phyloP scores from a whole-genome alignment of 2,329 filamentous ascomycete species.

The Gliomastix tumulicola region DNA sequence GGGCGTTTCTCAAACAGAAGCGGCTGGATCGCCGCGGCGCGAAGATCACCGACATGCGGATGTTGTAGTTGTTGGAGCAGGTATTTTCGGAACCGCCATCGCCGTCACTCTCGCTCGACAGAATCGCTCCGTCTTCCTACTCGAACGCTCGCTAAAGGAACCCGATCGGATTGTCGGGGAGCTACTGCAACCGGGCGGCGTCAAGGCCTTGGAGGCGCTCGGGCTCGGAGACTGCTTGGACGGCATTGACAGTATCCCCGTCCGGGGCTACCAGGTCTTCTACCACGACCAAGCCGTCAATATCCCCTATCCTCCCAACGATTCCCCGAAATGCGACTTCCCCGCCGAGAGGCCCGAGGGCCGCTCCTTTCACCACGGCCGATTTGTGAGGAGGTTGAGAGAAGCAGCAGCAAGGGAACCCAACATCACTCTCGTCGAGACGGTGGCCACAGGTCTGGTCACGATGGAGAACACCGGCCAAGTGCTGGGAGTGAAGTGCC shows the following conservation, averaged over 20 bases:
- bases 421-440: conserved; percentile 89
- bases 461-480: conserved; percentile 61
- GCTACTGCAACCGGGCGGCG: conserved; percentile 86
- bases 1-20: too few relatives aligned
- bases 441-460: conserved; percentile 72
- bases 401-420: conserved; percentile 64
- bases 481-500: conserved; percentile 75
- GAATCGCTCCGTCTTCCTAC: conserved; percentile 80
- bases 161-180: conserved; percentile 96
- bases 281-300: conserved; percentile 67
- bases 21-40: conserved; percentile 42
- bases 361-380: conserved; percentile 84
- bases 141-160: conserved; percentile 85
- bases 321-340: conserved; percentile 35
- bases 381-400: conserved; percentile 80
- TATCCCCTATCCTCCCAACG: conserved; percentile 71
- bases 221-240: conserved; percentile 79
- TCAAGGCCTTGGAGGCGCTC: conserved; percentile 70
- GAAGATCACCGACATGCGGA: conserved; percentile 61
- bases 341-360: conserved; percentile 51
- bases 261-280: conserved; percentile 80
- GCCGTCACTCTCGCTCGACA: conserved; percentile 82
- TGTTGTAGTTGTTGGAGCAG: conserved; percentile 86
- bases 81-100: conserved; percentile 80
- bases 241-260: conserved; percentile 76